Base-by-base conservation (phyloP, 345 rosid species). In the Lenwebbia sp. region DNA sequence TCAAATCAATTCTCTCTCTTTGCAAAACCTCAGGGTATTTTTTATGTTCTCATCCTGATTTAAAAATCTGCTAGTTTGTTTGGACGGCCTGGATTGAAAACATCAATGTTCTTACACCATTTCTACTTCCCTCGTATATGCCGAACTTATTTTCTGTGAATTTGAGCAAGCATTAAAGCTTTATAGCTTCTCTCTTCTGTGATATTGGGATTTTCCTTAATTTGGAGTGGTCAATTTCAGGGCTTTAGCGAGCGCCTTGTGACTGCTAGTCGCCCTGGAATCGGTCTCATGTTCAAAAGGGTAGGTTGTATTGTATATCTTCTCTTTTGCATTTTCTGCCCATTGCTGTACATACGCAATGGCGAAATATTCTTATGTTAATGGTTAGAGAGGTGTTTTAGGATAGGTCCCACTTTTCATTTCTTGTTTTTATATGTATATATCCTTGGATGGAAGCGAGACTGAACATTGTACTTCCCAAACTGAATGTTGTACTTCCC, bases 281-380 rank as follows among this genome's bases (percentile, higher is more conserved):
- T 97, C 84, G 99, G 99, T 85, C 92, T 89, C 86, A 96, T 97
- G 99, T 97, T 97, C 90, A 96, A 97, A 93, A 93, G 91, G 99
- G 99, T 97, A 84, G 84, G 93, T 88, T 84, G 78, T 86, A 33
- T 70, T 70, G 78, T 33, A 33, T 70, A 17, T 47, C 78, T 70
- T 70, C 78, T 70, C 78, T 52, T 76, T 53, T 82, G 83, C 82
- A 41, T 54, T 70, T 25, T 65, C 25, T 65, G 21, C 33, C 25
- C 47, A 70, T 33, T 70, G 47, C 78, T 19, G 78, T 87, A 17
- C 82, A 76, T 85, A 57, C 60, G 25, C 60, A 15, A 50, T 56
- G 37, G 6, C 10, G 11, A 7, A 23, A 41, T 49, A 52, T 82
- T 26, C 40, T 50, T 26, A 47, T 47, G 54, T 82, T 47, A 33